A percentile compares a stretch with the other conserved stretches of the same genome.
Conservation (phyloP, 768 basidiomycete genomes). For the Panellus pusillus region DNA sequence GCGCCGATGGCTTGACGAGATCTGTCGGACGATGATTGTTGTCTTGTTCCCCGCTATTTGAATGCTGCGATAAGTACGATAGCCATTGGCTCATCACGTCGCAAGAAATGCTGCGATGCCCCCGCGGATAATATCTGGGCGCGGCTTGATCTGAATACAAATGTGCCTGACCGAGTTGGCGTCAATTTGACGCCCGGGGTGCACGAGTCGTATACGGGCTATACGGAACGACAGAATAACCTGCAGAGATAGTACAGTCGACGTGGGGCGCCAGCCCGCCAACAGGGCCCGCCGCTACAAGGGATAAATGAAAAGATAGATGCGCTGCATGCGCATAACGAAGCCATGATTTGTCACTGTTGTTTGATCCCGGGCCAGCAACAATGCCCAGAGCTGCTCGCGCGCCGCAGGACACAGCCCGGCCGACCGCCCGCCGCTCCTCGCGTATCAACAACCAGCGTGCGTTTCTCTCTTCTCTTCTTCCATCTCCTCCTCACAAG, state of each 20-base stretch:
- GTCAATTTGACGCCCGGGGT: not conserved
- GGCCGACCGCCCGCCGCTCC: conserved; percentile 17
- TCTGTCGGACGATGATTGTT: conserved; percentile 10
- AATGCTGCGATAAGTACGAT: too few relatives aligned
- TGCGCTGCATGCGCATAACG: too few relatives aligned
- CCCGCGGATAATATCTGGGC: too few relatives aligned
- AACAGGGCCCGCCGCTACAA: too few relatives aligned
- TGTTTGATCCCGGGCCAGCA: conserved; percentile 10
- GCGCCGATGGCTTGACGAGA: conserved; percentile 1
- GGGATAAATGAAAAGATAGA: conserved; percentile 1
- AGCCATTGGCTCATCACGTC: too few relatives aligned
- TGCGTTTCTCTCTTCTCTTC: not conserved
- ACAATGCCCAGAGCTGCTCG: conserved; percentile 20
- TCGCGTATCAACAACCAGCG: conserved; percentile 19
- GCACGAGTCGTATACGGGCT: too few relatives aligned
- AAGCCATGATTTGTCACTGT: not conserved
- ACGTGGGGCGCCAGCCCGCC: not conserved
- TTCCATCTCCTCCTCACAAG: not conserved
- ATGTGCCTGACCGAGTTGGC: too few relatives aligned
- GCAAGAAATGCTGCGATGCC: too few relatives aligned
- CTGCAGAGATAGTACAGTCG: not conserved
- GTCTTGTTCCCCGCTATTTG: conserved; percentile 4
- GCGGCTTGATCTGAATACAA: too few relatives aligned
- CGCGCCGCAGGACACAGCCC: not conserved
- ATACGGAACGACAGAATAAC: too few relatives aligned